phyloP scores from a whole-genome alignment of 495 filamentous ascomycete species.

The Glarea lozoyensis region DNA sequence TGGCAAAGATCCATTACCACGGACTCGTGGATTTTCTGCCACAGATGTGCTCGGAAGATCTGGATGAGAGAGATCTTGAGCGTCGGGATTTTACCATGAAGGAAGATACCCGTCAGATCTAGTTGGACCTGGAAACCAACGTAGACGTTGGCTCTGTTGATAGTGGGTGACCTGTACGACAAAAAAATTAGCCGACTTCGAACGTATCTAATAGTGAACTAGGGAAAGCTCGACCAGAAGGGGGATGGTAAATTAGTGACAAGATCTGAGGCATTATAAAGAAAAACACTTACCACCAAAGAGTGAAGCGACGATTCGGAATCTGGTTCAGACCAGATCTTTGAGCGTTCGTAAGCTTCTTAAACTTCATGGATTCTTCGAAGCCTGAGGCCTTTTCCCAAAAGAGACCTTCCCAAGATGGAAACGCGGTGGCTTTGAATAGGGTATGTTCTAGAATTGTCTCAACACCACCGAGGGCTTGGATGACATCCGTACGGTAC shows the following conservation, averaged over 20 bases:
- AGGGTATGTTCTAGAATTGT: constrained; percentile 97
- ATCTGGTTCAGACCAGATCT: constrained; percentile 98
- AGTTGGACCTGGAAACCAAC: constrained; percentile 99
- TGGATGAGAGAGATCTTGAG: constrained; percentile 98
- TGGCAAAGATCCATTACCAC: constrained; percentile 99
- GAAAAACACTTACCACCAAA: constrained; percentile 81
- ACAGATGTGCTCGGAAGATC: constrained; percentile 99
- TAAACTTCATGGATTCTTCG: constrained; percentile 93
- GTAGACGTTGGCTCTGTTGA: constrained; percentile 70
- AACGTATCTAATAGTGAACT: no score
- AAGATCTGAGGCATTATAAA: neutral
- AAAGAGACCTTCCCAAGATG: constrained; percentile 97
- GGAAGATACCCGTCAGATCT: constrained; percentile 97
- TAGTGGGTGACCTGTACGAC: no score
- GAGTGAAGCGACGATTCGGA: constrained; percentile 96
- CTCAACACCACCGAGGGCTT: constrained; percentile 97
- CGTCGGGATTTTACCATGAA: constrained; percentile 98
- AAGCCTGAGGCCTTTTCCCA: constrained; percentile 84
- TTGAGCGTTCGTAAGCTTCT: constrained; percentile 98
- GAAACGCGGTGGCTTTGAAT: constrained; percentile 98
- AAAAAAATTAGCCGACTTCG: no score
- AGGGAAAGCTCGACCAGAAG: neutral
- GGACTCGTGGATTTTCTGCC: constrained; percentile 99
- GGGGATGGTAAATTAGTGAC: neutral
- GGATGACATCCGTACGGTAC: constrained; percentile 97